Base-by-base conservation (phyloP, 148 eudicot species). In the Amaranthus hypochondriacus region DNA sequence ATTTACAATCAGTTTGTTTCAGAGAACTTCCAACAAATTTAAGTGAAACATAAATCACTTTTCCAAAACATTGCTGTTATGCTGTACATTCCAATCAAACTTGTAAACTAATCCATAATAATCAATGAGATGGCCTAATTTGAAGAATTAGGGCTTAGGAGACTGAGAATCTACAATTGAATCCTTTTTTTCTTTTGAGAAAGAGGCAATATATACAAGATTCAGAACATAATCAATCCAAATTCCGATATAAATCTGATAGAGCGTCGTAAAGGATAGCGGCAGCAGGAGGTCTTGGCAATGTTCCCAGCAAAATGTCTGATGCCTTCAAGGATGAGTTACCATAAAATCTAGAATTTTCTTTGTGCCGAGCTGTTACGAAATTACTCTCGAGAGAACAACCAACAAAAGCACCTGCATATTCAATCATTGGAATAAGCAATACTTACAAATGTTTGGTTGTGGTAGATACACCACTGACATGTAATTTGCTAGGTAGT, bases 221-320 rank as follows among this genome's bases (percentile, higher is more conserved):
- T 10, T 69, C 50, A 15, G 59, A 75, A 18, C 68, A 57, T 79
- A 75, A 79, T 14, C 47, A 2, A 62, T 80, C 86, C 28, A 90
- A 66, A 73, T 88, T 87, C 74, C 69, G 81, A 72, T 88, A 90
- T 65, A 92, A 53, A 75, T 84, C 90, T 18, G 82, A 81, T 13
- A 92, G 78, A 3, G 97, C 90, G 9, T 81, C 86, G 46, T 92
- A 90, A 54, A 92, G 93, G 68, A 83, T 80, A 57, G 90, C 73
- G 48, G 91, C 96, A n/a, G 96, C 97, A 79, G 97, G 93, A 5
- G 96, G 96, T 73, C 81, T 78, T 50, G 97, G 96, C 70, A 92
- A 83, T 58, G 81, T 71, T 28, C 97, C 96, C 60, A 87, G 83
- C 62, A 92, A 88, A 76, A 92, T 92, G 54, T 90, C 86, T 5